Evolutionary conservation across 2,329 filamentous ascomycete genomes (phyloP).

Genomic region (Aspergillaceae sp.): DNA sequence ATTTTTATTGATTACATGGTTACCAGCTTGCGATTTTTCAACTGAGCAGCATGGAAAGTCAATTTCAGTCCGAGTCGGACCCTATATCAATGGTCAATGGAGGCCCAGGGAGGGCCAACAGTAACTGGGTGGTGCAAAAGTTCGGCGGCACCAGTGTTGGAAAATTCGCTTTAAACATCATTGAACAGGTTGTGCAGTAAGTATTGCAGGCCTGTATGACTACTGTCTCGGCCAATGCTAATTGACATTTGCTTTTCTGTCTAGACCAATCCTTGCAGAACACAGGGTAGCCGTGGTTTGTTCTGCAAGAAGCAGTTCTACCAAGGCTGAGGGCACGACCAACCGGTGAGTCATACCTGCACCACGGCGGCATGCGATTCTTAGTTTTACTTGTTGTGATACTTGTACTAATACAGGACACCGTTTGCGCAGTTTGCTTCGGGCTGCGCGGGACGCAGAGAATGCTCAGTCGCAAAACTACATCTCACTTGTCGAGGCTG

Average conservation of each 20-base stretch:
- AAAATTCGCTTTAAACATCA: constrained; percentile 75
- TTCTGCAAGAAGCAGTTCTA: constrained; percentile 87
- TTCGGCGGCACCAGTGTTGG: constrained; percentile 93
- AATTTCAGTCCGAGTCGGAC: constrained; percentile 6
- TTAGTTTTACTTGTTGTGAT: background rate
- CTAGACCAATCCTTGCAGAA: constrained; percentile 52
- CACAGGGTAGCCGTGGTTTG: constrained; percentile 87
- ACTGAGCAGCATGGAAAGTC: constrained; percentile 11
- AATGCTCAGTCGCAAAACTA: constrained; percentile 49
- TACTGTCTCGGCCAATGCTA: background rate
- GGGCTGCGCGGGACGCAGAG: constrained; percentile 43
- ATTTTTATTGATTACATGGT: background rate
- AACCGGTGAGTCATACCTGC: constrained; percentile 62
- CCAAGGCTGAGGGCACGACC: constrained; percentile 90
- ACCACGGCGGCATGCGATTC: background rate
- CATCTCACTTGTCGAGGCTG: constrained; percentile 66
- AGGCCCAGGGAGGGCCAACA: constrained; percentile 11
- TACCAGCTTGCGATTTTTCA: constrained; percentile 1
- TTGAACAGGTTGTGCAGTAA: constrained; percentile 61
- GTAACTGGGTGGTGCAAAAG: constrained; percentile 80
- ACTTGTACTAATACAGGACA: background rate
- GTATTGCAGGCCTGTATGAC: constrained; percentile 11
- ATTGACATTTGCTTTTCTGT: constrained; percentile 5
- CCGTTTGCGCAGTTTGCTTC: constrained; percentile 30
- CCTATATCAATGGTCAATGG: constrained; percentile 9